Base-by-base conservation (phyloP, 2,329 filamentous ascomycete species). In the Diplodia seriata region DNA sequence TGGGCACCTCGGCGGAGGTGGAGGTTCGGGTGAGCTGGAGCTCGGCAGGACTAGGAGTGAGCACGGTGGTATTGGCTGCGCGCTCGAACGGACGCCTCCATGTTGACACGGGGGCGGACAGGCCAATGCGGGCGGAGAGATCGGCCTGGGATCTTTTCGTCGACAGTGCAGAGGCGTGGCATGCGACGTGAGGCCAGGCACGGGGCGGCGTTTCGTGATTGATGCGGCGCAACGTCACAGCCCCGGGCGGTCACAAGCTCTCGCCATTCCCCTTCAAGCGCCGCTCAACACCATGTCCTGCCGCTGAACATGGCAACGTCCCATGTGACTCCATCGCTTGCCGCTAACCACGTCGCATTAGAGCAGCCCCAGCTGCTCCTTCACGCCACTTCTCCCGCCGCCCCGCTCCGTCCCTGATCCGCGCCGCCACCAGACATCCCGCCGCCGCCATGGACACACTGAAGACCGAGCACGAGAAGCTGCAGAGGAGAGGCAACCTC, bases 391-490 rank as follows among this genome's bases (percentile, higher is more conserved):
- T 62, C 47, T 23, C 23, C 38, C 33, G 26, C 50, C 47, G 20
- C n/a, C 11, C 50, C n/a, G n/a, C 29, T 36, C 33, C 20, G 47
- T 67, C 55, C 43, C 40, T 61, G 49, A 43, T 29, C 54, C 53
- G 47, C 54, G 33, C 66, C 65, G 33, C 54, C 54, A 5, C 43
- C 40, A 23, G 26, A 7, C 8, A 43, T 26, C 61, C 18, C 54
- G 54, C 53, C 54, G 54, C 53, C 54, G 73, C 70, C 63, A 90
- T 90, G 87, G 87, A 90, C 72, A 79, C 83, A 68, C 82, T 97
- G 71, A 86, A 91, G 77, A 89, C 89, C 73, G 92, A 96, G 76
- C 87, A 95, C 72, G 86, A 89, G 72, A 87, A 89, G 74, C 87
- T 96, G 69, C 87, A 87, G 74, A 89, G 86, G 76, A 88, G 86